Conservation (phyloP, 2,329 filamentous ascomycete genomes). For the Aspergillus ibericus region DNA sequence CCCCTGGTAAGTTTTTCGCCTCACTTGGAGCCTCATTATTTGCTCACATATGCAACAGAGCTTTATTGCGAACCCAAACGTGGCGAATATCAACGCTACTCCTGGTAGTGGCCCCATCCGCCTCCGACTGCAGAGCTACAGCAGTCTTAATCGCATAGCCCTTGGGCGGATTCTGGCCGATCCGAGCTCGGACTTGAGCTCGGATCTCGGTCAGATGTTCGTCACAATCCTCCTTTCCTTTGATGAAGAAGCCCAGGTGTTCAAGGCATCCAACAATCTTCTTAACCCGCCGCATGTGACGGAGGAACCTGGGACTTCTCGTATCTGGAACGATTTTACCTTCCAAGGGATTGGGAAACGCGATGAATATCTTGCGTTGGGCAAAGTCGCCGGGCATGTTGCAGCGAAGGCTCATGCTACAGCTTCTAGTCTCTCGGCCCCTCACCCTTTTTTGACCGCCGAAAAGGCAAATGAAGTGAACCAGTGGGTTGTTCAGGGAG, state of each 20-base stretch:
- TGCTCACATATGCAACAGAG: conserved; percentile 17
- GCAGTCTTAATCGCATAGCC: conserved; percentile 19
- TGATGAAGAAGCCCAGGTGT: conserved; percentile 16
- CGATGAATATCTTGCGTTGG: conserved; percentile 20
- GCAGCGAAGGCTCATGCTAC: conserved; percentile 1
- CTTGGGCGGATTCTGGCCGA: conserved; percentile 26
- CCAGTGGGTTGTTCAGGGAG: conserved; percentile 30
- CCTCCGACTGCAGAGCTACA: conserved; percentile 22
- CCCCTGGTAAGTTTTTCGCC: conserved; percentile 23
- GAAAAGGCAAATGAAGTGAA: conserved; percentile 32
- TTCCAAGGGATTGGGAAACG: conserved; percentile 34
- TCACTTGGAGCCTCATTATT: too few species aligned
- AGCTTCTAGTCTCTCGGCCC: conserved; percentile 4
- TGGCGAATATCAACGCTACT: conserved; percentile 22
- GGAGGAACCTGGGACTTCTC: conserved; percentile 24
- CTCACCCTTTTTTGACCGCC: conserved; percentile 26
- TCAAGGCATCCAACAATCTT: conserved; percentile 19
- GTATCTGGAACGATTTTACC: conserved; percentile 32
- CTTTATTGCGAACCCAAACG: conserved; percentile 14
- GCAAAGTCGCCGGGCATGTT: conserved; percentile 15
- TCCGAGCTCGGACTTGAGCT: conserved; percentile 9
- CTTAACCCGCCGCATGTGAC: conserved; percentile 18
- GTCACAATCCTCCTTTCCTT: conserved; percentile 22
- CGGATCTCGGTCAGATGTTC: conserved; percentile 24
- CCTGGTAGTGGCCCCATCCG: conserved; percentile 4